Evolutionary conservation across 306 rosid species (phyloP).

Genomic region (Erythrophleum fordii): DNA sequence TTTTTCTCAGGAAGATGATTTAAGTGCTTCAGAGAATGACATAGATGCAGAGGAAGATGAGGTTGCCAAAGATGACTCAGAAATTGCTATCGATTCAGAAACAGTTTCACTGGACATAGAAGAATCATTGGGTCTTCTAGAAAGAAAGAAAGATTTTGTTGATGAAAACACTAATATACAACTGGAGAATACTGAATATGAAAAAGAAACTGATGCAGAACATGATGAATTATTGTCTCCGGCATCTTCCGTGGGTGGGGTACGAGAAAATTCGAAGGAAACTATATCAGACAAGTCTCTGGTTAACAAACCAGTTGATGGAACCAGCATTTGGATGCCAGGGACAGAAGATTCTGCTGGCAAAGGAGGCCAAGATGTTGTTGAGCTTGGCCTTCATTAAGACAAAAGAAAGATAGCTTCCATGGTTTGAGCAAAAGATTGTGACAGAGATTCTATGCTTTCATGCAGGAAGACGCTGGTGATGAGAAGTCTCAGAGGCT

Average conservation of each 20-base stretch:
- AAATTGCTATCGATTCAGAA: conserved; percentile 38
- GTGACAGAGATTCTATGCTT: background rate
- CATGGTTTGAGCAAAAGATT: background rate
- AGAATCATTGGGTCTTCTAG: conserved; percentile 21
- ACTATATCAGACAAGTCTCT: conserved; percentile 9
- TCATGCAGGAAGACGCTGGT: background rate
- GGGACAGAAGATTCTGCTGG: conserved; percentile 10
- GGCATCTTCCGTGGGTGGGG: conserved; percentile 16
- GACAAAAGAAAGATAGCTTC: background rate
- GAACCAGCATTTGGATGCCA: background rate
- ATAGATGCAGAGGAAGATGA: conserved; percentile 34
- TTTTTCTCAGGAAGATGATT: conserved; percentile 32
- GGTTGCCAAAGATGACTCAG: conserved; percentile 33
- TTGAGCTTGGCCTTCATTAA: conserved; percentile 2
- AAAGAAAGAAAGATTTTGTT: conserved; percentile 21
- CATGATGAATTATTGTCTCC: conserved; percentile 35
- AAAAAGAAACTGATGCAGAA: conserved; percentile 19
- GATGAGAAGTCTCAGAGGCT: background rate
- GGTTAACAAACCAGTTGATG: background rate
- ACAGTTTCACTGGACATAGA: conserved; percentile 27
- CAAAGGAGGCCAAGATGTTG: background rate
- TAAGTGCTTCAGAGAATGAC: conserved; percentile 36
- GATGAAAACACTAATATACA: conserved; percentile 23
- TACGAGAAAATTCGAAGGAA: background rate
- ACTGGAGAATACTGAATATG: conserved; percentile 33